Conservation (phyloP, 2,329 filamentous ascomycete species). For the Penicillium hesseltinei region DNA sequence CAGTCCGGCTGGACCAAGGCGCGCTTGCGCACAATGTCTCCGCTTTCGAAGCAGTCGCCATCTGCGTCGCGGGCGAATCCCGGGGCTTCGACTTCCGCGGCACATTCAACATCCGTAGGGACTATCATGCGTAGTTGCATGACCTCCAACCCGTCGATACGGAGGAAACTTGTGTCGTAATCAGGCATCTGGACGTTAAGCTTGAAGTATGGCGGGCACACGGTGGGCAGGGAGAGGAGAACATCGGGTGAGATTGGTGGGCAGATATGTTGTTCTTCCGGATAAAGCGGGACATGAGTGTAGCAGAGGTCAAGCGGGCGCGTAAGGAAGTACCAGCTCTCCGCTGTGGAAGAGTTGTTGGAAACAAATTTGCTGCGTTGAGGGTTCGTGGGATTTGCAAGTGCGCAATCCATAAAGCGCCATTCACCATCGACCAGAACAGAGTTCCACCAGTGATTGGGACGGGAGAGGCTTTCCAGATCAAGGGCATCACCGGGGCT, state of each 20-base stretch:
- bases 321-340: conserved; percentile 91
- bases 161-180: conserved; percentile 82
- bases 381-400: conserved; percentile 89
- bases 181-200: conserved; percentile 76
- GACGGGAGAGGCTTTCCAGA: conserved; percentile 73
- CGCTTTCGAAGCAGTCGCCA: conserved; percentile 90
- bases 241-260: conserved; percentile 83
- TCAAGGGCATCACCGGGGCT: conserved; percentile 80
- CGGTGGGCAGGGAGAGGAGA: conserved; percentile 79
- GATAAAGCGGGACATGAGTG: conserved; percentile 86
- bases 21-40: conserved; percentile 79
- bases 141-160: conserved; percentile 90
- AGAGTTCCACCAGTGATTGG: conserved; percentile 98
- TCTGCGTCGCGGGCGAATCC: conserved; percentile 78
- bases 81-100: conserved; percentile 86
- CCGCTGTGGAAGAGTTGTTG: conserved; percentile 66
- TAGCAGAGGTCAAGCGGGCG: conserved; percentile 88
- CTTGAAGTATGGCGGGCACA: conserved; percentile 84
- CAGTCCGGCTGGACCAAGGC: conserved; percentile 90
- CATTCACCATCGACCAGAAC: conserved; percentile 91
- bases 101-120: conserved; percentile 83
- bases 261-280: conserved; percentile 88
- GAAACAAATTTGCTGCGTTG: conserved; percentile 74
- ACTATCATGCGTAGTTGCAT: conserved; percentile 85
- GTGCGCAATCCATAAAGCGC: conserved; percentile 91